Base-by-base conservation (phyloP, 2,329 filamentous ascomycete genomes). In the Ceratocystis alfenasii region DNA sequence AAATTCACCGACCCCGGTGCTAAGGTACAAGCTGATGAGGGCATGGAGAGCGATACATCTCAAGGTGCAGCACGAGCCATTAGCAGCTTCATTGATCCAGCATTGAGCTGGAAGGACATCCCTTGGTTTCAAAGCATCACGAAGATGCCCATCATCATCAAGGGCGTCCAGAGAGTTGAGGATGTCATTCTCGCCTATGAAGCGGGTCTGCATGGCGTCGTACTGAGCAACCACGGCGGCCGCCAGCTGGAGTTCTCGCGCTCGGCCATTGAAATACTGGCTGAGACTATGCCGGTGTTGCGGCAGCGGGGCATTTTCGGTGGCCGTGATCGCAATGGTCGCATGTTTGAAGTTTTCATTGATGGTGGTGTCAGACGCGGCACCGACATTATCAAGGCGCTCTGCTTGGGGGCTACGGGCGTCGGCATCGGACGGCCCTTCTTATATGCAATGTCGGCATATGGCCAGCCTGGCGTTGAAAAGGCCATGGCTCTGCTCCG, bases 21-120 rank as follows among this genome's bases (percentile, higher is more conserved):
- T 33, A 88, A 86, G 72, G 90, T 97, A 15, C 94, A 97, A 76
- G 79, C 78, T 12, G 66, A 67, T n/a, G 66, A 67, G 46, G 89
- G 88, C 63, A 81, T 87, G 67, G 76, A 81, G 65, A 90, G 93
- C 22, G 92, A 97, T 76, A 90, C 85, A 68, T 89, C 85, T 20
- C 94, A 99, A 78, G 94, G 94, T 63, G 94, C 93, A 1, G 93
- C 94, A 5, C 85, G 94, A 69, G 94, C 94, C 69, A 99, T 99
- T 72, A 95, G 90, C 36, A 90, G 85, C 68, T 99, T 99, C 76
- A 99, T 99, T 78, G 94, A 99, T 79, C 94, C 94, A 1, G 81
- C 83, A n/a, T 82, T 99, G 10, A 88, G 84, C 73, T 99, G 94
- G 94, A 88, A 88, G 72, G 94, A 97, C 72, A 90, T 96, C 60